Evolutionary conservation across 495 filamentous ascomycete species (phyloP).

Genomic region (Cercophora scortea): DNA sequence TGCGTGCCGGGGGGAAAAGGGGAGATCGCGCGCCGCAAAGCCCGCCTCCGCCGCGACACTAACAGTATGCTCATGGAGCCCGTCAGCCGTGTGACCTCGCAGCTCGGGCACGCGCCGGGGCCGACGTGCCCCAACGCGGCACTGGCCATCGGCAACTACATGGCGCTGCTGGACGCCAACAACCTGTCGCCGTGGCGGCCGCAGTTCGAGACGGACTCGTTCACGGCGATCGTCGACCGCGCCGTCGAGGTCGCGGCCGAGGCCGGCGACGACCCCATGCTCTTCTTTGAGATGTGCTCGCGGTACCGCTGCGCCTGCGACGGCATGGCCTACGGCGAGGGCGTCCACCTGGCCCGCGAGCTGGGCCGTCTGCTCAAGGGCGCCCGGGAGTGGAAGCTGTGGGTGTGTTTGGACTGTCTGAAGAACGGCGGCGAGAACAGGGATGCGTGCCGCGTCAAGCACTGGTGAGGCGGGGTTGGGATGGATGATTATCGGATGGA

Average conservation of each 20-base stretch:
- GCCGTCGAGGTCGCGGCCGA: neutral
- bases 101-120: neutral
- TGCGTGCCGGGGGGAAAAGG: neutral
- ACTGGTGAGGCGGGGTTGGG: constrained; percentile 2
- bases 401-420: constrained; percentile 10
- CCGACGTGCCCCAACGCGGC: constrained; percentile 8
- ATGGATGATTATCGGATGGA: neutral
- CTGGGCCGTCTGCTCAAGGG: neutral
- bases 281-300: constrained; percentile 6
- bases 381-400: constrained; percentile 9
- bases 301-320: constrained; percentile 1
- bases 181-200: constrained; percentile 11
- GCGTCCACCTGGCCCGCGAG: neutral
- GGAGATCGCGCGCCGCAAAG: constrained; percentile 10
- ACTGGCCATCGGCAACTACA: constrained; percentile 9
- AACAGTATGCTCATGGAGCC: constrained; percentile 10
- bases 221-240: constrained; percentile 6
- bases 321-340: constrained; percentile 2
- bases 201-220: constrained; percentile 13
- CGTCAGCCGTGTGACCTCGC: neutral
- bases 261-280: neutral
- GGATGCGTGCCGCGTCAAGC: constrained; percentile 5
- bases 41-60: constrained; percentile 8
- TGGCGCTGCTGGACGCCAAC: constrained; percentile 6
- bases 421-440: neutral